These are phyloP conservation scores for Penicillium aurantiogriseum DNA, from an alignment of 2,329 filamentous ascomycete species.

Conservation along the genomic window DNA sequence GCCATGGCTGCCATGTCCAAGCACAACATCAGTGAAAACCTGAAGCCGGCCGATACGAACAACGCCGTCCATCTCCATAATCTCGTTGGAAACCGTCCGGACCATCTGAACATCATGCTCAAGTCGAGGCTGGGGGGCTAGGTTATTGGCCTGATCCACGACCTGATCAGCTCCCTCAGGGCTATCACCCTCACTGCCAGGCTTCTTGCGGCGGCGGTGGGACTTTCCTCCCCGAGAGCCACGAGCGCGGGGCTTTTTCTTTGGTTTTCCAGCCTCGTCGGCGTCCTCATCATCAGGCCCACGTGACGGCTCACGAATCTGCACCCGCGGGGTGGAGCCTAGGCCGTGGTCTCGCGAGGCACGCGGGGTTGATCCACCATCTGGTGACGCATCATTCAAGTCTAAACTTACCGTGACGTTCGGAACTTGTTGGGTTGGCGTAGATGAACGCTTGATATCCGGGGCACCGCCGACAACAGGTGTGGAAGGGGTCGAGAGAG, in stretches of 20 bases:
- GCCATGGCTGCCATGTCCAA: constrained; percentile 86
- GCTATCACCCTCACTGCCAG: constrained; percentile 52
- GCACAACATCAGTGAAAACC: constrained; percentile 59
- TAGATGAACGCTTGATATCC: constrained; percentile 29
- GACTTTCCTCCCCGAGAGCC: constrained; percentile 72
- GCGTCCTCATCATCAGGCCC: constrained; percentile 36
- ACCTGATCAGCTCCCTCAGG: constrained; percentile 60
- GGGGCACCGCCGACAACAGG: constrained; percentile 31
- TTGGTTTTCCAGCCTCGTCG: constrained; percentile 50
- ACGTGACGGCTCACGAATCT: constrained; percentile 41
- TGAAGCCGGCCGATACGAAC: constrained; percentile 61
- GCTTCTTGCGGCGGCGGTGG: constrained; percentile 55
- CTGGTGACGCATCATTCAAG: constrained; percentile 20
- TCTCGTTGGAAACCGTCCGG: constrained; percentile 54
- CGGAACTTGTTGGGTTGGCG: constrained; percentile 22
- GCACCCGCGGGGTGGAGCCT: constrained; percentile 36
- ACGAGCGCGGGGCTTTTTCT: constrained; percentile 64
- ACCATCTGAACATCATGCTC: constrained; percentile 62
- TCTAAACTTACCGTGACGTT: constrained; percentile 36
- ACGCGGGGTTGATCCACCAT: constrained; percentile 32
- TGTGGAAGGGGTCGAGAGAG: constrained; percentile 41
- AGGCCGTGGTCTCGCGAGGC: constrained; percentile 22
- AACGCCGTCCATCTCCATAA: constrained; percentile 59
- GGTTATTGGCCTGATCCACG: constrained; percentile 55
- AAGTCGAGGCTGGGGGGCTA: constrained; percentile 47